A percentile compares a stretch with the other conserved stretches of the same genome.
phyloP scores from a whole-genome alignment of 495 filamentous ascomycete species.

The Penicillium argentinense region DNA sequence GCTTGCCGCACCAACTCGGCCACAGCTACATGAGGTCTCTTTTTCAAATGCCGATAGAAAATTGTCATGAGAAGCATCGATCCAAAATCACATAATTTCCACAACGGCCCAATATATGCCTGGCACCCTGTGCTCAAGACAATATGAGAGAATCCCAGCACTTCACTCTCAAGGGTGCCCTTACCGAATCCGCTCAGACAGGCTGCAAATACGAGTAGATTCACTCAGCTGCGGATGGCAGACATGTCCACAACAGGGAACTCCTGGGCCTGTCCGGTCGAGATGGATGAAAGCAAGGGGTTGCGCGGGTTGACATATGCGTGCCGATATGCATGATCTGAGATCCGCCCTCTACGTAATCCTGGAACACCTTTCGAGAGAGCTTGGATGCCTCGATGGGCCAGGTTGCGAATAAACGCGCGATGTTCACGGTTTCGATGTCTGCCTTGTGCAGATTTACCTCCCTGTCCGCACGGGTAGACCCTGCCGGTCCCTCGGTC shows the following conservation, averaged over 20 bases:
- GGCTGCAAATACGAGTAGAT: conserved; percentile 31
- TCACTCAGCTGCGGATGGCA: conserved; percentile 22
- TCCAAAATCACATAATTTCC: conserved; percentile 32
- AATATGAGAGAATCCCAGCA: conserved; percentile 31
- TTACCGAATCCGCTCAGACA: conserved; percentile 31
- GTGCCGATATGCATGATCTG: conserved; percentile 32
- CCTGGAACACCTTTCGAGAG: conserved; percentile 20
- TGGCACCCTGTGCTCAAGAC: conserved; percentile 31
- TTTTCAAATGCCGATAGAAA: conserved; percentile 27
- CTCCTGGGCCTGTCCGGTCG: conserved; percentile 25
- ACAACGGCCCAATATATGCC: conserved; percentile 30
- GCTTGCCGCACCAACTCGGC: conserved; percentile 20
- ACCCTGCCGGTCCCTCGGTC: neutral
- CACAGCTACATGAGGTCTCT: conserved; percentile 7
- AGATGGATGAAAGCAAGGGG: conserved; percentile 32
- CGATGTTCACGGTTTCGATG: conserved; percentile 31
- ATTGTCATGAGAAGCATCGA: conserved; percentile 35
- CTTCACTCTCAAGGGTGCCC: conserved; percentile 25
- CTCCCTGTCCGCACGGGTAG: conserved; percentile 9
- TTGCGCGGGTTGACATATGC: conserved; percentile 23
- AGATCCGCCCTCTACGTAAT: conserved; percentile 22
- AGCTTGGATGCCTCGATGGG: conserved; percentile 28
- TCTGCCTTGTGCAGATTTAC: conserved; percentile 26
- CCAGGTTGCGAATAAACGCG: conserved; percentile 27
- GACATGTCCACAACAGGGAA: conserved; percentile 31